Percentiles rank a stretch among this genome's conserved stretches.
These are phyloP conservation scores for Asterochloris erici DNA, from an alignment of 139 green algal species.

Conservation along the genomic window DNA sequence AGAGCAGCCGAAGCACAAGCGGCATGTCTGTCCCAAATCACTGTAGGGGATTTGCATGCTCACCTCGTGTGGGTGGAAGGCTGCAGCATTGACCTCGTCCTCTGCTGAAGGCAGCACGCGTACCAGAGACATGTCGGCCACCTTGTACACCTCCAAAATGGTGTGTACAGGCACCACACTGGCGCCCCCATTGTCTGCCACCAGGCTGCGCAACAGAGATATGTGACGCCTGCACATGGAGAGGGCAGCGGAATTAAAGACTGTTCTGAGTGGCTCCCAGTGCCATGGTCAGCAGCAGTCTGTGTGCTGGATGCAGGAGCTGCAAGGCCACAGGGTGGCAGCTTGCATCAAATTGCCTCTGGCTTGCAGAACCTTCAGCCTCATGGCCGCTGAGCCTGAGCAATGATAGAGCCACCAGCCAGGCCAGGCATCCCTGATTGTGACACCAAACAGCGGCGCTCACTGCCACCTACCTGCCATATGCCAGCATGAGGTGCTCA, in stretches of 20 bases:
- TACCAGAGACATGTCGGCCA: slow-evolving; percentile 67
- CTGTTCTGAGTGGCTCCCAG: too few species aligned
- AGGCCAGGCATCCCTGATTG: too few species aligned
- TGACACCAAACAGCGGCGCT: too few species aligned
- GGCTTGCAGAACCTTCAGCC: background rate
- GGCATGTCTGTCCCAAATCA: background rate
- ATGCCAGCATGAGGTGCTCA: slow-evolving; percentile 84
- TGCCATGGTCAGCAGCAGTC: too few species aligned
- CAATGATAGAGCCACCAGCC: background rate
- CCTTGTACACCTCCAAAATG: slow-evolving; percentile 78
- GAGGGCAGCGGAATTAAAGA: too few species aligned
- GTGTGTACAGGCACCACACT: slow-evolving; percentile 77
- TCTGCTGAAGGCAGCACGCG: slow-evolving; percentile 73
- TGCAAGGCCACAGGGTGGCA: too few species aligned
- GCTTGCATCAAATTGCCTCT: background rate
- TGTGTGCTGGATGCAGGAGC: too few species aligned
- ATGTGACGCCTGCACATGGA: slow-evolving; percentile 64
- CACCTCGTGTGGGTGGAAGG: slow-evolving; percentile 57
- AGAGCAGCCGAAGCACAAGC: background rate
- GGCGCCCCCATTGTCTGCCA: slow-evolving; percentile 43
- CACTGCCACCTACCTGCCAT: slow-evolving; percentile 50
- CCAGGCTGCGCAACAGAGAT: slow-evolving; percentile 71
- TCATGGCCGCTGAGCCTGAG: background rate
- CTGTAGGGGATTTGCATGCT: background rate
- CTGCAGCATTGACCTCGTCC: slow-evolving; percentile 92